Base-by-base conservation (phyloP, 2,329 filamentous ascomycete species). In the Chrysoporthe cubensis region DNA sequence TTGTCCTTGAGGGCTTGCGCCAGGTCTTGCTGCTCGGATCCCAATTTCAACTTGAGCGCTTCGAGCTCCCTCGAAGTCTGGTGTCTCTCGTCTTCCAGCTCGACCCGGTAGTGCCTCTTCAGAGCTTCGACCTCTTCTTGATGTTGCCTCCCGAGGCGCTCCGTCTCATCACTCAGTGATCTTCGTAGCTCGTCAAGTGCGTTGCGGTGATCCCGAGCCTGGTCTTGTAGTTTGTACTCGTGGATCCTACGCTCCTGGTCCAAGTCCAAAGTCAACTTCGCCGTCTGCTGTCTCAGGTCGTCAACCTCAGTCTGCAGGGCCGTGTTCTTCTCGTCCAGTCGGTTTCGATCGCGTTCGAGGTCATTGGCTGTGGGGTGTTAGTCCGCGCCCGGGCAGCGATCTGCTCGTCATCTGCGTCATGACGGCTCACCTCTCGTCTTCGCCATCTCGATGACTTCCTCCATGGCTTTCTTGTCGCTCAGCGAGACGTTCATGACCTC, bases 381-480 rank as follows among this genome's bases (percentile, higher is more conserved):
- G n/a, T 26, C 48, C 50, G 9, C 21, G 11, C 14, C 1, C 14
- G 14, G 26, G 21, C 59, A 46, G 26, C 13, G 44, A 48, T 21
- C 18, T 4, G 7, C 16, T 46, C 4, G n/a, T 13, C n/a, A 44
- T 21, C 14, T 32, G 26, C 21, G 16, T 40, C 44, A n/a, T 46
- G 34, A 14, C 46, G n/a, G 80, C 87, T 72, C 83, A 96, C 93
- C 88, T 85, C 90, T 87, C 63, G 84, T 85, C 76, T 95, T 96
- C 71, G 92, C 91, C 11, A 92, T 73, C 18, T 90, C 88, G 58
- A 96, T 84, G 0, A 90, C 87, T 70, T 96, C 91, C 73, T 95
- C 93, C 69, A 93, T 83, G 5, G 84, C 86, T 66, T 87, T 90
- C 73, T 88, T 89, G 65, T 93, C 89, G 52, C 85, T 86, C 13